Conservation (phyloP, 352 stramenopile species). For the Lagenidium sp. region DNA sequence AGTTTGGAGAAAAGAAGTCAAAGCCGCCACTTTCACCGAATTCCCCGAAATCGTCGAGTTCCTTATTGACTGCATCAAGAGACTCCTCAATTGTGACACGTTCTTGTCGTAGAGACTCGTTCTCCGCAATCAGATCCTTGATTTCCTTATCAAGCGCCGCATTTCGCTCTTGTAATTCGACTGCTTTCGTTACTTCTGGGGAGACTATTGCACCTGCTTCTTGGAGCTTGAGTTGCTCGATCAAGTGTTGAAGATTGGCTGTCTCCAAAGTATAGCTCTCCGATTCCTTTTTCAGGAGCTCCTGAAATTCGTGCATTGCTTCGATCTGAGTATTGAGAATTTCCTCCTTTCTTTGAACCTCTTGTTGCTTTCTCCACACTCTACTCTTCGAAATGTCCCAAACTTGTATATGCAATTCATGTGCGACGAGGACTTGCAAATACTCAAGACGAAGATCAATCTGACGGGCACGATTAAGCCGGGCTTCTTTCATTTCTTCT, state of each 20-base stretch:
- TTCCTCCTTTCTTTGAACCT: conserved; percentile 48
- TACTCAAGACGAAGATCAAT: conserved; percentile 65
- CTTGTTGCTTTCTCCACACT: conserved; percentile 34
- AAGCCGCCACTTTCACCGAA: conserved; percentile 47
- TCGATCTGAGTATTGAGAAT: conserved; percentile 41
- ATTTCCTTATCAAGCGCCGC: conserved; percentile 63
- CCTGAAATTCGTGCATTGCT: conserved; percentile 27
- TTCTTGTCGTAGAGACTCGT: conserved; percentile 46
- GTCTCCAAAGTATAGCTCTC: conserved; percentile 47
- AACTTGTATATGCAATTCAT: conserved; percentile 71
- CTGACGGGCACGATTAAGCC: conserved; percentile 43
- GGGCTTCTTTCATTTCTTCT: conserved; percentile 57
- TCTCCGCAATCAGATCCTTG: conserved; percentile 56
- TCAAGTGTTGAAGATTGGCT: conserved; percentile 35
- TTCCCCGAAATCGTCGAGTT: conserved; percentile 51
- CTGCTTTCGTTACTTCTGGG: conserved; percentile 44
- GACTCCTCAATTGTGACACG: conserved; percentile 40
- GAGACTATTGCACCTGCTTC: conserved; percentile 47
- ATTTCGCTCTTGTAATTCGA: conserved; percentile 41
- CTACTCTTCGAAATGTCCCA: conserved; percentile 46
- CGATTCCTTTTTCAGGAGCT: conserved; percentile 44
- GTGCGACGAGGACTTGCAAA: conserved; percentile 63
- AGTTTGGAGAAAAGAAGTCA: conserved; percentile 62
- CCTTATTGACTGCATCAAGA: conserved; percentile 47
- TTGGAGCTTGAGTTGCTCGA: conserved; percentile 56